Percentiles rank a stretch among this genome's conserved stretches.
phyloP scores from a whole-genome alignment of 2,329 filamentous ascomycete genomes.

The Alternaria consortialis region DNA sequence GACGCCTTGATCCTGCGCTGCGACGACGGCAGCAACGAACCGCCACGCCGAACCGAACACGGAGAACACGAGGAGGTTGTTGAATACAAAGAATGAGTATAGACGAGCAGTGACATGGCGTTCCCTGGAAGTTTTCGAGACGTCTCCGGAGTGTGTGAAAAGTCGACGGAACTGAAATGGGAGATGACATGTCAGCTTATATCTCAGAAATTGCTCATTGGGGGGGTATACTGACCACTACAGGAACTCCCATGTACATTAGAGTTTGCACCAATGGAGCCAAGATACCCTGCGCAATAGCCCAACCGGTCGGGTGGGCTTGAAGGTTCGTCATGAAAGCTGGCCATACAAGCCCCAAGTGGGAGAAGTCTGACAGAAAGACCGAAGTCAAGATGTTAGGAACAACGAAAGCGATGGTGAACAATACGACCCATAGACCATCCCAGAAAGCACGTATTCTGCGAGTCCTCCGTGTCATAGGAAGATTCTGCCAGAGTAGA shows the following conservation, averaged over 20 bases:
- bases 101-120: slow-evolving; percentile 85
- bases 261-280: slow-evolving; percentile 86
- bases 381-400: slow-evolving; percentile 95
- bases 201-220: background rate
- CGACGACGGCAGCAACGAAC: slow-evolving; percentile 74
- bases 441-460: slow-evolving; percentile 78
- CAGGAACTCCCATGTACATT: slow-evolving; percentile 84
- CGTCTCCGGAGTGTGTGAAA: slow-evolving; percentile 82
- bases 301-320: slow-evolving; percentile 74
- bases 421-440: slow-evolving; percentile 79
- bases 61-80: slow-evolving; percentile 93
- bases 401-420: slow-evolving; percentile 86
- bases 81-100: slow-evolving; percentile 97
- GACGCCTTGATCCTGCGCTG: slow-evolving; percentile 61
- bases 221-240: slow-evolving; percentile 59
- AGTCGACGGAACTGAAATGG: slow-evolving; percentile 75
- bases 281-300: slow-evolving; percentile 88
- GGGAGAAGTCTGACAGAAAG: slow-evolving; percentile 85
- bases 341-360: slow-evolving; percentile 82
- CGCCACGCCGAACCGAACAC: slow-evolving; percentile 87
- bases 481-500: slow-evolving; percentile 94
- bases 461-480: slow-evolving; percentile 72
- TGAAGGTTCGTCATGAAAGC: slow-evolving; percentile 74
- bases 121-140: slow-evolving; percentile 90
- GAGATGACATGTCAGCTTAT: background rate